phyloP scores from a whole-genome alignment of 331 rosid species.

The Ulmus americana region DNA sequence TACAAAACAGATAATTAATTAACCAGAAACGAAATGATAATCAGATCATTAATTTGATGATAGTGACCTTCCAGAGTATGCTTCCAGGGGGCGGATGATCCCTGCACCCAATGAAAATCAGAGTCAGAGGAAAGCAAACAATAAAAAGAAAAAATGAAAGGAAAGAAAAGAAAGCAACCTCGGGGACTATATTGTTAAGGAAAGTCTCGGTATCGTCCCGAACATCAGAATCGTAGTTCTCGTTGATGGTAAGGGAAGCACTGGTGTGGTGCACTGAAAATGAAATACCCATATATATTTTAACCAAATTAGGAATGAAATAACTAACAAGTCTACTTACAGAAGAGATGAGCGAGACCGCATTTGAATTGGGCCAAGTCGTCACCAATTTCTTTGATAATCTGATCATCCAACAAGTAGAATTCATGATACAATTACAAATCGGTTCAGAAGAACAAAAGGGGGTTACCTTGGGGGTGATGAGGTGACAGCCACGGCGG shows the following conservation, averaged over 20 bases:
- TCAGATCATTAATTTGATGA: no score
- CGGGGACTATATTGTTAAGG: conserved; percentile 48
- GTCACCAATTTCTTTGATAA: conserved; percentile 32
- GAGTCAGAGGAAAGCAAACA: not conserved
- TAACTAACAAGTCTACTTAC: conserved; percentile 28
- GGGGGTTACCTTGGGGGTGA: conserved; percentile 37
- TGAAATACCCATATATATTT: not conserved
- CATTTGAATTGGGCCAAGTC: conserved; percentile 73
- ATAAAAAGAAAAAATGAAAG: not conserved
- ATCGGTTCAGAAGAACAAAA: no score
- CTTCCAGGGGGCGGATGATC: conserved; percentile 84
- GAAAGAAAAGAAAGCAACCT: conserved; percentile 21
- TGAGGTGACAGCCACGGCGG: conserved; percentile 46
- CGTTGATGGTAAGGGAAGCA: conserved; percentile 90
- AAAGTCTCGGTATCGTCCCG: conserved; percentile 74
- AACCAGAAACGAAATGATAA: not conserved
- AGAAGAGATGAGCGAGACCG: conserved; percentile 84
- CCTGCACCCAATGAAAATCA: conserved; percentile 31
- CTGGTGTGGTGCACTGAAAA: conserved; percentile 80
- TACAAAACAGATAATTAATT: conserved; percentile 30
- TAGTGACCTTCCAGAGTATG: conserved; percentile 76
- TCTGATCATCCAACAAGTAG: conserved; percentile 19
- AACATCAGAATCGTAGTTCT: conserved; percentile 81
- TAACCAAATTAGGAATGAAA: not conserved
- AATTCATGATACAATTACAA: not conserved